Percentiles rank a stretch among this genome's conserved stretches.
phyloP scores from a whole-genome alignment of 495 filamentous ascomycete genomes.

The Hypoxylon subgilvum region DNA sequence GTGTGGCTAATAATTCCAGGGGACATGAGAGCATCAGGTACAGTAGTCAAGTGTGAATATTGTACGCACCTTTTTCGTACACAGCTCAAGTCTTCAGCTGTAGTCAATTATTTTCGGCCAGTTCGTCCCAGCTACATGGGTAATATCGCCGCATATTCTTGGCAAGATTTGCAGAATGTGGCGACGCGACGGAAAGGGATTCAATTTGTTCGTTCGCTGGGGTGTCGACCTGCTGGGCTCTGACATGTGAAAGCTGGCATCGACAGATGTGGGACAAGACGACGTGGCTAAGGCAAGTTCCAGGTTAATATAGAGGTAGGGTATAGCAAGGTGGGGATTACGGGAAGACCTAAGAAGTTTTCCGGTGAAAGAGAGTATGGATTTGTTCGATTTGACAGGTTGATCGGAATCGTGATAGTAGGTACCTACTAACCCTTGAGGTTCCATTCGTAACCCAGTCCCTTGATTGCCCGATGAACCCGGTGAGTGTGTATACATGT shows the following conservation, averaged over 20 bases:
- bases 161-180: slow-evolving; percentile 15
- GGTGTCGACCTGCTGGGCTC: background rate
- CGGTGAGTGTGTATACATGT: slow-evolving; percentile 1
- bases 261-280: background rate
- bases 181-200: background rate
- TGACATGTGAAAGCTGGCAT: slow-evolving; percentile 31
- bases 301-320: no score
- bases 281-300: background rate
- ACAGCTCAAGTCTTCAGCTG: no score
- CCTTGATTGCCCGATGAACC: slow-evolving; percentile 18
- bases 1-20: no score
- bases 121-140: slow-evolving; percentile 17
- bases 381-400: background rate
- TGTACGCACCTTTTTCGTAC: no score
- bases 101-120: slow-evolving; percentile 10
- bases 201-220: slow-evolving; percentile 17
- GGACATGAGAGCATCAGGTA: no score
- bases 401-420: slow-evolving; percentile 16
- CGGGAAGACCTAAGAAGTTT: slow-evolving; percentile 2
- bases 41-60: no score
- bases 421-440: slow-evolving; percentile 23
- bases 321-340: background rate
- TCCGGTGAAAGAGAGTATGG: slow-evolving; percentile 8
- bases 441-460: slow-evolving; percentile 18
- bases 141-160: slow-evolving; percentile 28